Evolutionary conservation across 2,329 filamentous ascomycete species (phyloP).

Genomic region (Neurospora sp.): DNA sequence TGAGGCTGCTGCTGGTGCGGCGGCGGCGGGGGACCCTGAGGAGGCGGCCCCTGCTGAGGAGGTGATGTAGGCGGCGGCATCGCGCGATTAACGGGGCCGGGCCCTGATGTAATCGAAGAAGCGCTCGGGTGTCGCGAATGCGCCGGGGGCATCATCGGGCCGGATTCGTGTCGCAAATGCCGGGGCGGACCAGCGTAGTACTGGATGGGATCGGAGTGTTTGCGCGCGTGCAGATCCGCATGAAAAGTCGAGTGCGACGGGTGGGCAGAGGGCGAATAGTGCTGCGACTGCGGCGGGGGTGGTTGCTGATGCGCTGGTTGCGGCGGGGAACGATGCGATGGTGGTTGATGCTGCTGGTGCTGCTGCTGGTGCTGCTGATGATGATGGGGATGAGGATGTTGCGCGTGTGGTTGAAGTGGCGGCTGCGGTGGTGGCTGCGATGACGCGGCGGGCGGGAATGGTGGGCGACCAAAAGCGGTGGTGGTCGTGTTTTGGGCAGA

Average conservation of each 20-base stretch:
- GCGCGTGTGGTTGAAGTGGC: conserved; percentile 8
- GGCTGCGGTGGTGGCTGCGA: conserved; percentile 8
- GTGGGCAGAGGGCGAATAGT: conserved; percentile 11
- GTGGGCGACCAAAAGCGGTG: conserved; percentile 23
- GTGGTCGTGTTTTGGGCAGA: conserved; percentile 9
- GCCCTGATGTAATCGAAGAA: conserved; percentile 32
- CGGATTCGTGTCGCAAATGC: conserved; percentile 23
- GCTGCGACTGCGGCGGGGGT: conserved; percentile 10
- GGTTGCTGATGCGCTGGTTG: conserved; percentile 7
- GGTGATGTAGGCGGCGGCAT: conserved; percentile 40
- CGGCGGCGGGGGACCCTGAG: conserved; percentile 28
- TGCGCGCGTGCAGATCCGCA: conserved; percentile 24
- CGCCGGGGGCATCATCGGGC: conserved; percentile 21
- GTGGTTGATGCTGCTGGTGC: conserved; percentile 8
- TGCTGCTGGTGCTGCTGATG: conserved; percentile 2
- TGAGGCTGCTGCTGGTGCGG: conserved; percentile 12
- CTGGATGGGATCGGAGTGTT: conserved; percentile 31
- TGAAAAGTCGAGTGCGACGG: conserved; percentile 15
- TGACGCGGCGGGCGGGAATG: conserved; percentile 16
- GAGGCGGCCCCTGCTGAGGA: conserved; percentile 18
- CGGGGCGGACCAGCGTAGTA: conserved; percentile 28
- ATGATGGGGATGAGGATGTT: not conserved
- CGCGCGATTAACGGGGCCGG: conserved; percentile 25
- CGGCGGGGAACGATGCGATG: conserved; percentile 1
- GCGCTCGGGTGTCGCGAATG: conserved; percentile 34